A percentile compares a stretch with the other conserved stretches of the same genome.
Conservation (phyloP, 306 rosid genomes). For the Trichosanthes cucumerina region DNA sequence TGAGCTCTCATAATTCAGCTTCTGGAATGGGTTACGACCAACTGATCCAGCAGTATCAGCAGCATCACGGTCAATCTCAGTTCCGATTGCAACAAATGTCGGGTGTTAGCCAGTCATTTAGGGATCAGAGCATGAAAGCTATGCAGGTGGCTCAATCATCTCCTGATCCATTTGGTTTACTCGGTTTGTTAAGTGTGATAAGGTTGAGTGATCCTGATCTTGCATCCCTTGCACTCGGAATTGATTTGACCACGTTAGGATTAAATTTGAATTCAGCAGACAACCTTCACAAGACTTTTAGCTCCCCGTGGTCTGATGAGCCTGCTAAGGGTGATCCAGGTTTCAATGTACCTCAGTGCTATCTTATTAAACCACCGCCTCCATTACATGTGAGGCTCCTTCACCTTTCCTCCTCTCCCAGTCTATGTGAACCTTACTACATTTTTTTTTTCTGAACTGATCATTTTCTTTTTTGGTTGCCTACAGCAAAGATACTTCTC, state of each 20-base stretch:
- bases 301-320: conserved; percentile 97
- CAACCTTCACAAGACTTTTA: conserved; percentile 91
- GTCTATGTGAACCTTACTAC: neutral
- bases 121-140: conserved; percentile 78
- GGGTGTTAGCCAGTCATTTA: conserved; percentile 57
- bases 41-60: conserved; percentile 82
- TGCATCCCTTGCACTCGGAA: conserved; percentile 91
- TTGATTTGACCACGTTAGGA: conserved; percentile 87
- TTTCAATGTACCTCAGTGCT: conserved; percentile 78
- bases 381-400: conserved; percentile 53
- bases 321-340: conserved; percentile 94
- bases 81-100: conserved; percentile 85
- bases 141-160: conserved; percentile 50
- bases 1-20: conserved; percentile 66
- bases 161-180: conserved; percentile 84
- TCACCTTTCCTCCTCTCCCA: neutral
- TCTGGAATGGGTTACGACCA: conserved; percentile 90
- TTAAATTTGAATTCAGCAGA: conserved; percentile 88
- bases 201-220: conserved; percentile 88
- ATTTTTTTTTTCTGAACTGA: conserved; percentile 10
- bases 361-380: conserved; percentile 72
- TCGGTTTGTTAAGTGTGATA: conserved; percentile 85
- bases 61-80: conserved; percentile 77
- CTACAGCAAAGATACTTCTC: conserved; percentile 70
- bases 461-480: neutral